These are phyloP conservation scores for Paraphaeosphaeria sporulosa DNA, from an alignment of 2,329 filamentous ascomycete species.

Conservation along the genomic window DNA sequence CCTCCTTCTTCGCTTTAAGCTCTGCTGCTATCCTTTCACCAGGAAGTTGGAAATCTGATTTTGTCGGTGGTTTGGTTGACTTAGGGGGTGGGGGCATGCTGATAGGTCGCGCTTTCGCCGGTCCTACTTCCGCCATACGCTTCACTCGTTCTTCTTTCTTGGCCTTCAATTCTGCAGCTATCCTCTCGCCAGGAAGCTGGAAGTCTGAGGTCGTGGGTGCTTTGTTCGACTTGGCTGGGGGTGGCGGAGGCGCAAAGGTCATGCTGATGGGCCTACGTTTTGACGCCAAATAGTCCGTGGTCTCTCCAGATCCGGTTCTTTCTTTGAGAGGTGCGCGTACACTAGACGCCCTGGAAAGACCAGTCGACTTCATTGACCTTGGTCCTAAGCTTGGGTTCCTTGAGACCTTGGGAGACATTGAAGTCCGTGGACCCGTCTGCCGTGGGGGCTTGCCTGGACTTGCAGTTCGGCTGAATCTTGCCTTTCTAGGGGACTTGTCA, in stretches of 20 bases:
- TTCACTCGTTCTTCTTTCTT: conserved; percentile 58
- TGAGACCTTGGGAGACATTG: conserved; percentile 31
- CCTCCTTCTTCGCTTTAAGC: conserved; percentile 43
- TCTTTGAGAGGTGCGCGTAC: conserved; percentile 29
- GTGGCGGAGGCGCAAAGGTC: conserved; percentile 57
- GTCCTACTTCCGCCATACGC: conserved; percentile 50
- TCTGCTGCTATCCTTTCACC: conserved; percentile 59
- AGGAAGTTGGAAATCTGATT: conserved; percentile 60
- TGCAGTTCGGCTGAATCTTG: conserved; percentile 19
- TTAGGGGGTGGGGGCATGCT: conserved; percentile 58
- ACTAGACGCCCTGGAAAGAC: conserved; percentile 32
- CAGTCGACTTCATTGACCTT: conserved; percentile 38
- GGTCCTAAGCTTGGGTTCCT: conserved; percentile 34
- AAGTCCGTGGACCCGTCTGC: conserved; percentile 12
- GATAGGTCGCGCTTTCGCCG: conserved; percentile 49
- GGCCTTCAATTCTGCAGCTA: conserved; percentile 62
- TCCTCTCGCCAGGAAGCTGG: conserved; percentile 60
- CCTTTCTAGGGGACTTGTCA: conserved; percentile 38
- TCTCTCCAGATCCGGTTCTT: conserved; percentile 33
- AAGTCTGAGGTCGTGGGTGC: conserved; percentile 60
- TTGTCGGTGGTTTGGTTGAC: conserved; percentile 60
- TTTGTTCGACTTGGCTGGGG: conserved; percentile 58
- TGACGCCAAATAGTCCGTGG: conserved; percentile 49
- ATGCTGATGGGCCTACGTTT: conserved; percentile 57
- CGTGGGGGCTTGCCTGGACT: conserved; percentile 13